Evolutionary conservation across 2,329 filamentous ascomycete species (phyloP), one percentile per base, ranked within the genome.

Genomic region (Boeremia lycopersici): DNA sequence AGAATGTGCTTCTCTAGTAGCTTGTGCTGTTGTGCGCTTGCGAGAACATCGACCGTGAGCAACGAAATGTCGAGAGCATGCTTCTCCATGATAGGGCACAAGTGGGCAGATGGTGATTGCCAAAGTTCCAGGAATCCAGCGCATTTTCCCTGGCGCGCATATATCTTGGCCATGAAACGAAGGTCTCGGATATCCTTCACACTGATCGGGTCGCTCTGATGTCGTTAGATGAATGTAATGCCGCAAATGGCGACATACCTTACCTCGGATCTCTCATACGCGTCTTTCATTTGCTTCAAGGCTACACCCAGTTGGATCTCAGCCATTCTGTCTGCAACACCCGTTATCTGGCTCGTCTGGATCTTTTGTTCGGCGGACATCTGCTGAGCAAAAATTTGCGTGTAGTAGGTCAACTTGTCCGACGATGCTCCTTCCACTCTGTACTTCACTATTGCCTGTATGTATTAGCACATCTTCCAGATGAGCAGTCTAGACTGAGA

Each of bases 101-200:
- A 34, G 11, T 47, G 36, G 41, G 48, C 36, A 11, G 67, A 59
- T 9, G 67, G 58, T 12, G 55, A 48, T 10, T 51, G 43, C 67
- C 69, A 72, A 1, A 70, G 52, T 4, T 65, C 41, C n/a, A 68
- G 40, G 1, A 74, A 59, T 38, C 74, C 69, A 15, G 45, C 50
- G 13, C 41, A 58, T 23, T 60, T 61, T 12, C 54, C 44, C 53
- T 73, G 71, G 17, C 66, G 60, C 26, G 54, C 34, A 36, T 67
- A 74, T 29, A 74, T 64, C 12, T 67, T 60, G 7, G 60, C 64
- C 68, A 74, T 72, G 44, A 75, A 74, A 17, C 70, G 68, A 26
- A 75, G 48, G 51, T 74, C 71, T 11, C 68, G 61, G 44, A 72
- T 69, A 26, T 66, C 62, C 23, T 68, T 61, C 19, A 74, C 57